Evolutionary conservation across 306 rosid species (phyloP).

Genomic region (Prinsepia uniflora): DNA sequence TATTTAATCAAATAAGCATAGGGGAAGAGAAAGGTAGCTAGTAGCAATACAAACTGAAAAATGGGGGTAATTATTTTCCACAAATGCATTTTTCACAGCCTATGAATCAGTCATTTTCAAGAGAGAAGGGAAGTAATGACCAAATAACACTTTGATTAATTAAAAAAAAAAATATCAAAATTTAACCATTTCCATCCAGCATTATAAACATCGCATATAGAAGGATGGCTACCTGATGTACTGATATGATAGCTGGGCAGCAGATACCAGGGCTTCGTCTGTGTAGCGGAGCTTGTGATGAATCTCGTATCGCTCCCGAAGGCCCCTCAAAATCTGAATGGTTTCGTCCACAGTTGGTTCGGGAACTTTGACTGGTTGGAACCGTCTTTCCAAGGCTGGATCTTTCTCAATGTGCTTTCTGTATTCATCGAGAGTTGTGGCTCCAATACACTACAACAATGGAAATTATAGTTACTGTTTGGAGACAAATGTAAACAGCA

Average conservation of each 20-base stretch:
- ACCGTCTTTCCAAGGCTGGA: conserved; percentile 91
- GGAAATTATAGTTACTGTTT: conserved; percentile 14
- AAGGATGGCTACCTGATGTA: conserved; percentile 66
- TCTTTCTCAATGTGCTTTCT: conserved; percentile 96
- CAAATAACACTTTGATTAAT: background rate
- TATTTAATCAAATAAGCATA: background rate
- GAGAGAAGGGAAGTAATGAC: background rate
- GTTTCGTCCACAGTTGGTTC: conserved; percentile 92
- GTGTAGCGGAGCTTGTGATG: conserved; percentile 97
- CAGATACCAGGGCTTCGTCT: conserved; percentile 83
- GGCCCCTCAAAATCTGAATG: conserved; percentile 80
- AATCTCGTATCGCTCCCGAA: conserved; percentile 88
- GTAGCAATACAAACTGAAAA: background rate
- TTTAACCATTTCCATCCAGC: background rate
- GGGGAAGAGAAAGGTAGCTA: background rate
- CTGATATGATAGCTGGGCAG: conserved; percentile 87
- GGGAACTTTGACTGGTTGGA: conserved; percentile 93
- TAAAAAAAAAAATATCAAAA: background rate
- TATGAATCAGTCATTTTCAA: background rate
- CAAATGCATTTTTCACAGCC: background rate
- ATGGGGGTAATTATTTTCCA: background rate
- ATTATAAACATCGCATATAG: background rate
- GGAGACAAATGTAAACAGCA: background rate
- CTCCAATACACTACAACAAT: conserved; percentile 83
- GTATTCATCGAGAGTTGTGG: conserved; percentile 93